These are phyloP conservation scores for Populus pruinosa DNA, from an alignment of 345 rosid species.

Conservation along the genomic window DNA sequence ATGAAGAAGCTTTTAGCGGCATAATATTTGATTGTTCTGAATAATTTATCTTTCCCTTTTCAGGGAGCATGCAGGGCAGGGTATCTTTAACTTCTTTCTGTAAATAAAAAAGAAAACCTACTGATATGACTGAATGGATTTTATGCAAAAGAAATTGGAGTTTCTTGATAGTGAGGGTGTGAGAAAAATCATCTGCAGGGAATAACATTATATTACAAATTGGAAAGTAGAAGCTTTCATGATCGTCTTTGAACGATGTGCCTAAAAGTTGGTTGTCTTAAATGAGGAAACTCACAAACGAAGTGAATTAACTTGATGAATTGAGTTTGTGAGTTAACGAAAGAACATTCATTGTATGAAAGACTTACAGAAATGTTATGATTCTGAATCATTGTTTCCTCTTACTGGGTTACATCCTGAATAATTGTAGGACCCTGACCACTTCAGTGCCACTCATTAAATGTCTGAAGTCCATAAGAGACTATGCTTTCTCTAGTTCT, in stretches of 20 bases:
- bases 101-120: too few relatives aligned
- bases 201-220: background rate
- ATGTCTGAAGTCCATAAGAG: constrained; percentile 70
- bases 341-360: background rate
- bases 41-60: background rate
- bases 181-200: background rate
- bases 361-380: background rate
- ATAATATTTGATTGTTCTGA: background rate
- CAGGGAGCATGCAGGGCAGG: background rate
- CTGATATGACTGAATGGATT: background rate
- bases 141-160: background rate
- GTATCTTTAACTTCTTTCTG: background rate
- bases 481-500: constrained; percentile 67
- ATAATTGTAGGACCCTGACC: constrained; percentile 66
- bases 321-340: background rate
- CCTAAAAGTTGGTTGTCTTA: background rate
- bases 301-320: background rate
- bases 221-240: background rate
- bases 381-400: background rate
- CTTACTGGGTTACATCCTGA: background rate
- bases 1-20: background rate
- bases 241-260: background rate
- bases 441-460: constrained; percentile 65
- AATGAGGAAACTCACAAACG: background rate
- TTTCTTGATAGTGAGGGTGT: background rate